A percentile compares a stretch with the other conserved stretches of the same genome.
Evolutionary conservation across 169 alveolate species (phyloP).

Genomic region (Plasmodium reichenowi): DNA sequence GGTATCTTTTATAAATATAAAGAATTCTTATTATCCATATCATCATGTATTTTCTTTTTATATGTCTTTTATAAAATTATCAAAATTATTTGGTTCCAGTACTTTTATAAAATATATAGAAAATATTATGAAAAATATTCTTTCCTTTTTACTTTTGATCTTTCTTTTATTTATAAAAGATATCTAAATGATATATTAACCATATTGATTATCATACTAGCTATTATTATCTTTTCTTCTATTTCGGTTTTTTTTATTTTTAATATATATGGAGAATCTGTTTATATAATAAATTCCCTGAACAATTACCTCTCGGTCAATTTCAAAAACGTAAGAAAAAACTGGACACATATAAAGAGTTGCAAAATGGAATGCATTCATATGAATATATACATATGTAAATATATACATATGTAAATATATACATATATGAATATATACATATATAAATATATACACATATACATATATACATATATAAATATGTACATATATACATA

Average conservation of each 20-base stretch:
- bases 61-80: constrained; percentile 52
- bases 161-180: constrained; percentile 34
- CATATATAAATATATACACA: neutral
- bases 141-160: constrained; percentile 15
- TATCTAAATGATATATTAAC: constrained; percentile 61
- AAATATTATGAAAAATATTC: constrained; percentile 39
- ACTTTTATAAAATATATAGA: constrained; percentile 43
- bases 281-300: constrained; percentile 40
- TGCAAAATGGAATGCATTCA: no score
- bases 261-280: constrained; percentile 68
- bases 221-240: constrained; percentile 72
- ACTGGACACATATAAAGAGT: neutral
- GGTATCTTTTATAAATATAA: constrained; percentile 38
- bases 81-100: constrained; percentile 35
- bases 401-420: no score
- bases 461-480: no score
- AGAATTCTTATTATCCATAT: constrained; percentile 38
- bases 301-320: constrained; percentile 49
- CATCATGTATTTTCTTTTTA: constrained; percentile 20
- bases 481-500: no score
- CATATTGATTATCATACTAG: constrained; percentile 59
- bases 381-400: no score
- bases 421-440: neutral
- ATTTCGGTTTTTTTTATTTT: constrained; percentile 52
- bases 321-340: constrained; percentile 39